Percentiles rank a stretch among this genome's conserved stretches.
These are phyloP conservation scores for Pelagophyceae sp. DNA, from an alignment of 352 stramenopile genomes.

Conservation along the genomic window DNA sequence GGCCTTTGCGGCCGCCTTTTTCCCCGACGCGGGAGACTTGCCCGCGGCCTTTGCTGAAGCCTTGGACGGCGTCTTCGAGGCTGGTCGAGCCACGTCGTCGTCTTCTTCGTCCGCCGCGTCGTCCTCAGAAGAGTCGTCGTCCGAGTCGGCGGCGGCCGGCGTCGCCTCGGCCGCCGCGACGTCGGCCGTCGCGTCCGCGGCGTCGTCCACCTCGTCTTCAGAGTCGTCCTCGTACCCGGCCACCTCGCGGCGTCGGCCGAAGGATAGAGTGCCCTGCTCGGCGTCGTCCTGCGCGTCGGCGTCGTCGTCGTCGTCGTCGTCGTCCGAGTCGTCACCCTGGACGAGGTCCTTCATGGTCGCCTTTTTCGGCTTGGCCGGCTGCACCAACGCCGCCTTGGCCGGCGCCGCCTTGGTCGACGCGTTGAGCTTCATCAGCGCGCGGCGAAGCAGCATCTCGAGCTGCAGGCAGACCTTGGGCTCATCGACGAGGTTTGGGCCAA, in stretches of 20 bases:
- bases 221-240: slow-evolving; percentile 70
- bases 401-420: slow-evolving; percentile 56
- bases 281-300: slow-evolving; percentile 73
- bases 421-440: slow-evolving; percentile 78
- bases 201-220: slow-evolving; percentile 31
- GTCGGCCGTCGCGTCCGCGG: slow-evolving; percentile 14
- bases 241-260: slow-evolving; percentile 63
- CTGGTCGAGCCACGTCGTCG: neutral
- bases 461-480: slow-evolving; percentile 73
- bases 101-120: neutral
- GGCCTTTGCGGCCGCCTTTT: neutral
- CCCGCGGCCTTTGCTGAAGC: too few relatives aligned
- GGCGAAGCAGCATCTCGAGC: slow-evolving; percentile 34
- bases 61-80: too few relatives aligned
- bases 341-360: too few relatives aligned
- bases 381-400: slow-evolving; percentile 17
- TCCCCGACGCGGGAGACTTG: neutral
- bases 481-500: slow-evolving; percentile 45
- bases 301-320: slow-evolving; percentile 50
- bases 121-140: neutral
- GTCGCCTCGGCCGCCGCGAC: too few relatives aligned
- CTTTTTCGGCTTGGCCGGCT: slow-evolving; percentile 52
- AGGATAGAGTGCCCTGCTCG: slow-evolving; percentile 60
- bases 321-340: slow-evolving; percentile 74
- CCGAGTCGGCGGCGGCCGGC: too few relatives aligned